These are phyloP conservation scores for Suaeda aralocaspica DNA, from an alignment of 148 eudicot species.

Conservation along the genomic window DNA sequence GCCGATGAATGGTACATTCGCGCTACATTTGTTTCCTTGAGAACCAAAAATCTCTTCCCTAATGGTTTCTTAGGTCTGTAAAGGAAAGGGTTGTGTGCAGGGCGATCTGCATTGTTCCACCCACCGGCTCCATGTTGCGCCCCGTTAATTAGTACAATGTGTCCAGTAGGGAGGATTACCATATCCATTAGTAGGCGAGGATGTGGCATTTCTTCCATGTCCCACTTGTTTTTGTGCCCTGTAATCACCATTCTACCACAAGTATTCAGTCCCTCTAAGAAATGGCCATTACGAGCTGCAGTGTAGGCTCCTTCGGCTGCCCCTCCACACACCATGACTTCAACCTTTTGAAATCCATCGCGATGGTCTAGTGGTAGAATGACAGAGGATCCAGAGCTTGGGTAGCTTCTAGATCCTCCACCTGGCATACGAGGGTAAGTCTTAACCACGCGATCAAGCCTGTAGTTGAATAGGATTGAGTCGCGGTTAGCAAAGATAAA, in stretches of 20 bases:
- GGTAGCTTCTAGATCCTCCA: constrained; percentile 47
- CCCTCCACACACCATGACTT: constrained; percentile 69
- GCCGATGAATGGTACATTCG: constrained; percentile 69
- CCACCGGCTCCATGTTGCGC: constrained; percentile 48
- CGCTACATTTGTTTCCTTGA: constrained; percentile 39
- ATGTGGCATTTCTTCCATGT: constrained; percentile 57
- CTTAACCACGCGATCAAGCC: constrained; percentile 37
- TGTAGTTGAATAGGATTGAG: constrained; percentile 52
- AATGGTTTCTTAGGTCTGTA: constrained; percentile 34
- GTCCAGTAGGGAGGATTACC: constrained; percentile 56
- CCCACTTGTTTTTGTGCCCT: constrained; percentile 42
- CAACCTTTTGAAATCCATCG: constrained; percentile 35
- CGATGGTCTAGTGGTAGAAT: constrained; percentile 45
- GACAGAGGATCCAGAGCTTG: constrained; percentile 54
- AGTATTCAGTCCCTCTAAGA: constrained; percentile 29
- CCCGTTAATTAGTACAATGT: constrained; percentile 51
- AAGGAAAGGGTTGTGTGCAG: constrained; percentile 43
- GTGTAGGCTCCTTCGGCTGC: constrained; percentile 38
- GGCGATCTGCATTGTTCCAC: constrained; percentile 32
- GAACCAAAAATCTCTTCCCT: constrained; percentile 35
- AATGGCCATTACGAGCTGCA: constrained; percentile 30
- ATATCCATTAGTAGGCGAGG: constrained; percentile 49
- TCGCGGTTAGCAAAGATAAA: constrained; percentile 59
- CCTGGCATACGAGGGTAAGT: constrained; percentile 50
- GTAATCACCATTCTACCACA: constrained; percentile 65